A percentile compares a stretch with the other conserved stretches of the same genome.
Evolutionary conservation across 768 basidiomycete genomes (phyloP).

Genomic region (Candolleomyces aberdarensis): DNA sequence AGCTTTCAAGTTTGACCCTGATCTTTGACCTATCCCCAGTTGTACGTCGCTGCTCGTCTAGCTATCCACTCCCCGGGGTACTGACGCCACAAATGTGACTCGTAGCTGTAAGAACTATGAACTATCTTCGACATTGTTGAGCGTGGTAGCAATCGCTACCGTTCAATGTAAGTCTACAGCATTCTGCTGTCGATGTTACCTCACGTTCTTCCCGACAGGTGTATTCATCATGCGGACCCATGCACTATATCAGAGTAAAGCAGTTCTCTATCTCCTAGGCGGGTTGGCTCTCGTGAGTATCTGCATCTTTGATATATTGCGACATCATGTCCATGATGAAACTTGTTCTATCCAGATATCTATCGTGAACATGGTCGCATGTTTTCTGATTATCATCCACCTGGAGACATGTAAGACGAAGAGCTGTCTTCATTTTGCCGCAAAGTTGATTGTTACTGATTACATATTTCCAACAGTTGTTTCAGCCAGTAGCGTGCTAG

Average conservation of each 20-base stretch:
- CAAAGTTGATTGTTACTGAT: neutral
- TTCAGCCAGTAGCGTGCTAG: conserved; percentile 11
- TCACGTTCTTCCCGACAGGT: conserved; percentile 6
- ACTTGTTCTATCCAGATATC: conserved; percentile 9
- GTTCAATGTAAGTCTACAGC: conserved; percentile 17
- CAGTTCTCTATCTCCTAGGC: conserved; percentile 12
- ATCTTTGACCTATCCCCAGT: conserved; percentile 8
- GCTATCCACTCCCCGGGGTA: neutral
- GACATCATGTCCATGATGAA: neutral
- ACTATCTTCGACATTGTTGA: conserved; percentile 17
- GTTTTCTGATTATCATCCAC: conserved; percentile 17
- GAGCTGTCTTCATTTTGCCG: neutral
- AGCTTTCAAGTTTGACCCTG: neutral
- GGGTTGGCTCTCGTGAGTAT: conserved; percentile 14
- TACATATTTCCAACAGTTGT: conserved; percentile 11
- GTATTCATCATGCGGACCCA: conserved; percentile 25
- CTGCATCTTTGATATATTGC: neutral
- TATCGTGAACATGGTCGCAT: conserved; percentile 18
- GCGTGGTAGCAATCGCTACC: conserved; percentile 19
- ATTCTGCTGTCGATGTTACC: neutral
- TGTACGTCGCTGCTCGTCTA: conserved; percentile 4
- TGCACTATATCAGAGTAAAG: conserved; percentile 21
- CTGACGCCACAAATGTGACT: neutral
- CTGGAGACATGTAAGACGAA: conserved; percentile 15
- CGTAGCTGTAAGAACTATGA: conserved; percentile 22